These are phyloP conservation scores for Cercospora zeae-maydis DNA, from an alignment of 2,329 filamentous ascomycete species.

Conservation along the genomic window DNA sequence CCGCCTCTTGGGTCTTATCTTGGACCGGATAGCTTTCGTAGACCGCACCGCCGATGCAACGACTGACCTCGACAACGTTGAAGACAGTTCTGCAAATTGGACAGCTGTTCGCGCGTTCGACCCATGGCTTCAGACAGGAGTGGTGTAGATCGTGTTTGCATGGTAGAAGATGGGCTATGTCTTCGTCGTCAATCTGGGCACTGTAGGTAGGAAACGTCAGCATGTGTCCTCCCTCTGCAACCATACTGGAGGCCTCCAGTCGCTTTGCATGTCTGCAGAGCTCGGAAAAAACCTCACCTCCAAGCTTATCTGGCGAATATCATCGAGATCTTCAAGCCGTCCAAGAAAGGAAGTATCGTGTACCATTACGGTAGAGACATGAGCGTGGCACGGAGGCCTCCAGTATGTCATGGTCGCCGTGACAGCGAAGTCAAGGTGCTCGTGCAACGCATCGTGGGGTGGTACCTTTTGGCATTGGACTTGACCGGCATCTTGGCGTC, in stretches of 20 bases:
- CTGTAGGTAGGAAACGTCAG: constrained; percentile 29
- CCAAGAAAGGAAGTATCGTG: constrained; percentile 37
- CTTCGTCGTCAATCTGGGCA: constrained; percentile 45
- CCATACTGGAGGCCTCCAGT: constrained; percentile 35
- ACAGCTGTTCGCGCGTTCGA: constrained; percentile 94
- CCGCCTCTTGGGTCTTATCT: constrained; percentile 84
- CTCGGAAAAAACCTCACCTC: constrained; percentile 38
- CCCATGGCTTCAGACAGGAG: constrained; percentile 89
- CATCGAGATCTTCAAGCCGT: constrained; percentile 38
- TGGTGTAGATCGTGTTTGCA: constrained; percentile 93
- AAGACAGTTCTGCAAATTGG: constrained; percentile 93
- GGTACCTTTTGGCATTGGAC: constrained; percentile 35
- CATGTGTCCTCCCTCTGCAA: constrained; percentile 9
- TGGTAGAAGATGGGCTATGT: constrained; percentile 62
- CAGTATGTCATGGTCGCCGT: constrained; percentile 30
- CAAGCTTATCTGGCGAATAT: constrained; percentile 41
- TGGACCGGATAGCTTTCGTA: constrained; percentile 63
- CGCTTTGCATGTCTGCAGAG: constrained; percentile 28
- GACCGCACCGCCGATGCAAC: constrained; percentile 63
- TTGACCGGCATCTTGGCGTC: constrained; percentile 27
- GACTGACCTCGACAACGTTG: constrained; percentile 81
- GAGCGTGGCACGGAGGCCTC: constrained; percentile 28
- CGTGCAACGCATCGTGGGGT: constrained; percentile 26
- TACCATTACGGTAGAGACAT: constrained; percentile 26
- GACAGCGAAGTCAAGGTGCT: constrained; percentile 20